Conservation (phyloP, 2,329 filamentous ascomycete genomes). For the Colletotrichum siamense region DNA sequence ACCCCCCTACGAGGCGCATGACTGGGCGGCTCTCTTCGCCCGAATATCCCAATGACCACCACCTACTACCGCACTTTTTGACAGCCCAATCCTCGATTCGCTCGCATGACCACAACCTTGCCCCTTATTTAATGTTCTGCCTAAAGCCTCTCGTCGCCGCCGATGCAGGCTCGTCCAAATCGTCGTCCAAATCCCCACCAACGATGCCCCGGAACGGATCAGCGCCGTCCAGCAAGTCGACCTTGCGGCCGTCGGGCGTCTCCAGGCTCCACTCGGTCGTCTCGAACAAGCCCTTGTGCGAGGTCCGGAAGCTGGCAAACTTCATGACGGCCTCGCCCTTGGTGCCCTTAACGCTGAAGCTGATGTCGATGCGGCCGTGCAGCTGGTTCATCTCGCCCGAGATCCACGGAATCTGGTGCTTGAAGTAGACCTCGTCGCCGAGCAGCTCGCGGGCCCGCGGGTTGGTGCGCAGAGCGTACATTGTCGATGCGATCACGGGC, state of each 20-base stretch:
- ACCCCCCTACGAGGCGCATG: slow-evolving; percentile 5
- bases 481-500: slow-evolving; percentile 82
- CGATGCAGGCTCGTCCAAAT: slow-evolving; percentile 33
- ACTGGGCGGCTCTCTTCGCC: slow-evolving; percentile 1
- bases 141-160: slow-evolving; percentile 54
- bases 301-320: slow-evolving; percentile 77
- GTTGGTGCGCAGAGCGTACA: slow-evolving; percentile 90
- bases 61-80: neutral
- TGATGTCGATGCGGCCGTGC: slow-evolving; percentile 87
- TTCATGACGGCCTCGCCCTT: slow-evolving; percentile 74
- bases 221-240: slow-evolving; percentile 77
- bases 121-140: slow-evolving; percentile 41
- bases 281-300: slow-evolving; percentile 71
- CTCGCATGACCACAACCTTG: neutral
- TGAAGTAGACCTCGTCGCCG: slow-evolving; percentile 87
- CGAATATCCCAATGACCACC: slow-evolving; percentile 7
- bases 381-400: slow-evolving; percentile 90
- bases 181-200: slow-evolving; percentile 29
- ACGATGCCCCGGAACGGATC: slow-evolving; percentile 70
- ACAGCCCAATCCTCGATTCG: neutral
- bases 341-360: slow-evolving; percentile 85
- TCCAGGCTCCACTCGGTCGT: slow-evolving; percentile 91
- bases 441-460: slow-evolving; percentile 75
- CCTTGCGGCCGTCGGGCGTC: slow-evolving; percentile 60
- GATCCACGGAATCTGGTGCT: slow-evolving; percentile 82